Evolutionary conservation across 257 asterid genomes (phyloP).

Genomic region (Solanum microdontum): DNA sequence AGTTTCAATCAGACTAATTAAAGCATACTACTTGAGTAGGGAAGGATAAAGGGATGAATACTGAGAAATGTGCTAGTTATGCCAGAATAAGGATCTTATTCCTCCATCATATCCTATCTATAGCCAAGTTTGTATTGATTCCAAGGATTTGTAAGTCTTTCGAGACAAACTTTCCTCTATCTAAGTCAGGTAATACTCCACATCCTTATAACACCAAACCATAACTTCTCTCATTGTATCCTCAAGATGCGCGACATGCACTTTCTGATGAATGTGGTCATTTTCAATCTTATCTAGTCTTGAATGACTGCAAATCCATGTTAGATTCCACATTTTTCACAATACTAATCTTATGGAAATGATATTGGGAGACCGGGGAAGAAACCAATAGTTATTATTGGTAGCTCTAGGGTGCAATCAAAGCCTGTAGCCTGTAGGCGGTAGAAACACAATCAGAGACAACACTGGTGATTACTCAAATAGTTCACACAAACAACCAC

Average conservation of each 20-base stretch:
- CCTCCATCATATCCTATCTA: neutral
- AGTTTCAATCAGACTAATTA: neutral
- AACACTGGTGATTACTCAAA: neutral
- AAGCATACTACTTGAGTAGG: neutral
- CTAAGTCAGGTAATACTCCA: neutral
- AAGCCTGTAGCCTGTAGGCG: neutral
- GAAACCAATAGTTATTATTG: neutral
- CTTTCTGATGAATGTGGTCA: neutral
- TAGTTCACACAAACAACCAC: neutral
- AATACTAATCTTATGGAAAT: neutral
- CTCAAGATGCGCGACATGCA: neutral
- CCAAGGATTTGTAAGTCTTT: neutral
- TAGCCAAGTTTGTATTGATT: neutral
- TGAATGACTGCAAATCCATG: neutral
- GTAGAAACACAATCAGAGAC: neutral
- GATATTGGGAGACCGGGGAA: neutral
- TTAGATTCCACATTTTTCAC: fast-evolving
- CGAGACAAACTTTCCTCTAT: neutral
- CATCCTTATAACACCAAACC: neutral
- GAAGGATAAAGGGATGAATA: neutral
- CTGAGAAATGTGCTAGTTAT: neutral
- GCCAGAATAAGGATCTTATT: neutral
- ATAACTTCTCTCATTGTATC: neutral
- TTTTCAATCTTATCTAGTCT: neutral
- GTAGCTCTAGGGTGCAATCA: neutral